phyloP scores from a whole-genome alignment of 768 basidiomycete species.

The Steccherinum ochraceum region DNA sequence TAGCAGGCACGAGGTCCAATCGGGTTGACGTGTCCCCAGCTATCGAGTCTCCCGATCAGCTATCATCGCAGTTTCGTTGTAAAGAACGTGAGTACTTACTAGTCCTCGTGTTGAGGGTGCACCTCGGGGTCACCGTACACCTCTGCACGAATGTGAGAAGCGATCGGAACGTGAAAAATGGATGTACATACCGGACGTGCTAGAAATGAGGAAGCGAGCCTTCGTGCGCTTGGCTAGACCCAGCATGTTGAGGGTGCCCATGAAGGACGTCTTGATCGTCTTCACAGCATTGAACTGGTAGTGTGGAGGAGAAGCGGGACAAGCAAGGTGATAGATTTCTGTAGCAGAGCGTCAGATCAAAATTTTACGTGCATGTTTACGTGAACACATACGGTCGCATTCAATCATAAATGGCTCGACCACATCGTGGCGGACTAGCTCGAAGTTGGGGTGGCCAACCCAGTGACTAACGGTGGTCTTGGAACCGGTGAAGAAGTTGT shows the following conservation, averaged over 20 bases:
- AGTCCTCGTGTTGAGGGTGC: conserved; percentile 94
- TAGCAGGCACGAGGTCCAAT: conserved; percentile 99
- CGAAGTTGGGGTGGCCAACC: conserved; percentile 98
- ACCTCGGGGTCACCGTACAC: conserved; percentile 98
- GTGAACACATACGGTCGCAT: conserved; percentile 80
- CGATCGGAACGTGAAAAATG: neutral
- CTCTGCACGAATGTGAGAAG: conserved; percentile 41
- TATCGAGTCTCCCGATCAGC: conserved; percentile 27
- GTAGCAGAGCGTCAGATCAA: no score
- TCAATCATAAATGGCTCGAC: conserved; percentile 98
- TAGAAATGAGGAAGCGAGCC: conserved; percentile 92
- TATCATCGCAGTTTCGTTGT: no score
- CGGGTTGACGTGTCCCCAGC: conserved; percentile 98
- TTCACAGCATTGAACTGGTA: conserved; percentile 98
- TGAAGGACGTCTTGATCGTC: conserved; percentile 97
- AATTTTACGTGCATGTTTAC: no score
- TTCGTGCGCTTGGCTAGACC: conserved; percentile 96
- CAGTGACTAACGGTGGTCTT: conserved; percentile 96
- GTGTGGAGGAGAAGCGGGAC: conserved; percentile 94
- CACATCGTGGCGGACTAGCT: conserved; percentile 95
- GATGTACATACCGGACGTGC: conserved; percentile 71
- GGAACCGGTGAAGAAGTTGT: conserved; percentile 98
- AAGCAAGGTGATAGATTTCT: conserved; percentile 99
- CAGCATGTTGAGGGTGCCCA: conserved; percentile 98
- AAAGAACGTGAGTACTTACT: conserved; percentile 44